Evolutionary conservation across 1,284 basidiomycete genomes (phyloP), one percentile per base, ranked within the genome.

Genomic region (Somion occarium): DNA sequence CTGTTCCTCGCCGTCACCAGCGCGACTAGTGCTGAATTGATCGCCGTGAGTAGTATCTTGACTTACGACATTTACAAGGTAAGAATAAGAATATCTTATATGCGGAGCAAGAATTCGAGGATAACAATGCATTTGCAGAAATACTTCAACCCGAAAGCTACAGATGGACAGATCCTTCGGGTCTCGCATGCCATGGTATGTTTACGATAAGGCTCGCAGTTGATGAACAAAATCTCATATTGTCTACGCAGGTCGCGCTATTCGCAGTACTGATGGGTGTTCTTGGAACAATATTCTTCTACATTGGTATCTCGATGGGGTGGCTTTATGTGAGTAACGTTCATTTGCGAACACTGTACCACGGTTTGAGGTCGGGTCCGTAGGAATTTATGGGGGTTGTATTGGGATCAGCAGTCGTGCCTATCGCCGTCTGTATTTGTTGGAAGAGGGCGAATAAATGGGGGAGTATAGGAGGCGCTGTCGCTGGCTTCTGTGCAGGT

Each of bases 251-350:
- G 87, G 79, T 91, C 30, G 80, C 73, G 1, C 68, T 82, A 30
- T 95, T 88, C 66, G 87, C 87, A 0, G 52, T 94, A 34, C 73
- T 88, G 44, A 92, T 93, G 81, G 91, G 85, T 25, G 59, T 91
- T 12, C 84, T 91, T 1, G 94, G 92, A 0, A 70, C 89, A 26
- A 88, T 93, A 53, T 97, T 95, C 76, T 86, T 79, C 70, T 92
- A 91, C 63, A 91, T 93, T 54, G 91, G 92, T 3, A 83, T 98
- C 50, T 87, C 83, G 4, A 90, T 93, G 89, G 91, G 90, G 13
- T 93, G 87, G 87, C 80, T 91, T 48, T 91, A 91, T 63, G 85
- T 86, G 54, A 46, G 80, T 74, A 39, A 42, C 41, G 20, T 30
- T 11, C 20, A 23, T 48, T 38, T 9, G 9, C 7, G 30, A 34